Evolutionary conservation across 2,329 filamentous ascomycete genomes (phyloP).

Genomic region (Metarhizium anisopliae): DNA sequence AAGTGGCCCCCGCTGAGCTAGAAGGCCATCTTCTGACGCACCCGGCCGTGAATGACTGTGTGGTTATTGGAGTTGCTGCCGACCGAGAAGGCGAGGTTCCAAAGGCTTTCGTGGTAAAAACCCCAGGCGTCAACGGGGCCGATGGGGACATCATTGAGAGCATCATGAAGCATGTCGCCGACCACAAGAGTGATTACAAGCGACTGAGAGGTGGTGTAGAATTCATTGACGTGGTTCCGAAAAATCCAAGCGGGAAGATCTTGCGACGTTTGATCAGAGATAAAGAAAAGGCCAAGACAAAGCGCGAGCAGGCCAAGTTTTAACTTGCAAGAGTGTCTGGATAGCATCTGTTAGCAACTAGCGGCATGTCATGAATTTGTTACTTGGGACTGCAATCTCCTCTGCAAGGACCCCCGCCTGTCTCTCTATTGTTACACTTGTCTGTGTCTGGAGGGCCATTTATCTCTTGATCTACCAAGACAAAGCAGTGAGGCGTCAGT

Average conservation of each 20-base stretch:
- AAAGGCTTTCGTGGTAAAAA: slow-evolving; percentile 50
- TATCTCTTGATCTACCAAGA: too few relatives aligned
- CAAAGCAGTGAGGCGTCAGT: too few relatives aligned
- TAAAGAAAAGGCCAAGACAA: slow-evolving; percentile 11
- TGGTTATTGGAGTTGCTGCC: slow-evolving; percentile 51
- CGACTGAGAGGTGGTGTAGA: slow-evolving; percentile 39
- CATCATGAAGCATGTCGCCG: slow-evolving; percentile 4
- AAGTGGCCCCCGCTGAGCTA: slow-evolving; percentile 48
- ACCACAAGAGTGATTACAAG: slow-evolving; percentile 29
- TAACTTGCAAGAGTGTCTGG: background rate
- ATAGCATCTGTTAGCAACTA: too few relatives aligned
- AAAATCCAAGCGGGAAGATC: slow-evolving; percentile 52
- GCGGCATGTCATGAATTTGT: too few relatives aligned
- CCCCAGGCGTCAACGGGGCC: slow-evolving; percentile 3
- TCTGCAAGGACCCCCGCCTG: too few relatives aligned
- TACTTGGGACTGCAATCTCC: too few relatives aligned
- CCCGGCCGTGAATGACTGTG: slow-evolving; percentile 48
- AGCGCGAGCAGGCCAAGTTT: background rate
- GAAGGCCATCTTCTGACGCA: slow-evolving; percentile 29
- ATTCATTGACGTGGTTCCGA: slow-evolving; percentile 48
- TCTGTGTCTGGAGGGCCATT: too few relatives aligned
- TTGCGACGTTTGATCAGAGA: slow-evolving; percentile 40
- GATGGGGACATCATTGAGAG: slow-evolving; percentile 10
- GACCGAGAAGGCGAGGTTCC: slow-evolving; percentile 47
- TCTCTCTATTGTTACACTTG: too few relatives aligned